Evolutionary conservation across 2,329 filamentous ascomycete species (phyloP), one percentile per base, ranked within the genome.

Genomic region (Talaromyces albobiverticillius): DNA sequence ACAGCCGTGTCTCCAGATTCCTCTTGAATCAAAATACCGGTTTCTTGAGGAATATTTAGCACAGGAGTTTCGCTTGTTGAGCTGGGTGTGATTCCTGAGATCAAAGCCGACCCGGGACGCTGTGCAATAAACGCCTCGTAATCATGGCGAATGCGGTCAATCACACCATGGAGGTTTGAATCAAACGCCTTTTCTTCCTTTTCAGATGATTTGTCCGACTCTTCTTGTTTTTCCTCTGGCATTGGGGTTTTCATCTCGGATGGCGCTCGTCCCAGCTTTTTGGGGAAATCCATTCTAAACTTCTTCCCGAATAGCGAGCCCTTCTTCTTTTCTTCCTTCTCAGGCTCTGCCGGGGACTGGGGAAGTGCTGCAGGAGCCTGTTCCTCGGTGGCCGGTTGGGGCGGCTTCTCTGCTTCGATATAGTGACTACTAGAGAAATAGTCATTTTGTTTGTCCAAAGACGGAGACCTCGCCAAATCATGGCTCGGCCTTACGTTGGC

Each of bases 251-350:
- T 95, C 56, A 88, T 73, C 59, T 87, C 82, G 5, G 81, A 81
- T 23, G 82, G 82, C 0, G 82, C 82, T 14, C 90, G 83, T 11
- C 85, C 85, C 13, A 93, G 79, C 71, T 95, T 96, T 77, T 95
- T 96, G 64, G 86, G 87, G 61, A 71, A 81, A 57, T 79, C 82
- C 83, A 89, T 87, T 46, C 88, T 85, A 70, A 95, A 92, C 63
- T 90, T 90, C 74, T 92, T 94, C 41, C 88, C 85, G 67, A 95
- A 95, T 5, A 90, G 76, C 2, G 82, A 86, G 2, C 65, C 69
- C 48, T 72, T 73, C 57, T 82, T 81, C 59, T 89, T 86, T 60
- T 83, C 82, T 64, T 84, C 75, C 69, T 87, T 79, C 55, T 84
- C 75, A 52, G 78, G 73, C 46, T 80, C 84, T n/a, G 71, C 75